These are phyloP conservation scores for Teratosphaeria epicoccoides DNA, from an alignment of 2,329 filamentous ascomycete genomes.

Conservation along the genomic window DNA sequence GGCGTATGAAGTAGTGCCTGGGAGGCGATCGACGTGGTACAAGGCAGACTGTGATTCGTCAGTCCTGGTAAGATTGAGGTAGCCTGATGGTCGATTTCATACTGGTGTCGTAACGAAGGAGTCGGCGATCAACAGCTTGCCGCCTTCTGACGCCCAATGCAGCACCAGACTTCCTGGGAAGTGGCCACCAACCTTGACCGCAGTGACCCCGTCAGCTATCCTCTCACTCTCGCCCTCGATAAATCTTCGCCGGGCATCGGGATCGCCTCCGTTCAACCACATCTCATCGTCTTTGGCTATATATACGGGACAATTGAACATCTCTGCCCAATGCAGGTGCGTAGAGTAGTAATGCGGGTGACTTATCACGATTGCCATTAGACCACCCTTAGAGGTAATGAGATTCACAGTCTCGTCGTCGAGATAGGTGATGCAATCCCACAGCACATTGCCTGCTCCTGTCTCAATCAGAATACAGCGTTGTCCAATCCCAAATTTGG, in stretches of 20 bases:
- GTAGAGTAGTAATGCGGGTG: constrained; percentile 75
- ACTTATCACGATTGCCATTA: constrained; percentile 54
- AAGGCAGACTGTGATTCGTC: constrained; percentile 22
- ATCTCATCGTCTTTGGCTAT: constrained; percentile 51
- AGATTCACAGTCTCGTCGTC: constrained; percentile 51
- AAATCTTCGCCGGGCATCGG: constrained; percentile 33
- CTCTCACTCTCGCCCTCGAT: constrained; percentile 28
- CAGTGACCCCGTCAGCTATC: constrained; percentile 43
- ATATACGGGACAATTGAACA: constrained; percentile 62
- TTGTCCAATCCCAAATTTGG: constrained; percentile 60
- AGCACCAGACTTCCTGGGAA: constrained; percentile 65
- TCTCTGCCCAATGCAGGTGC: constrained; percentile 60
- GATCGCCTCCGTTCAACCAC: constrained; percentile 49
- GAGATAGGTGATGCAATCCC: constrained; percentile 65
- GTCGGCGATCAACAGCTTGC: constrained; percentile 62
- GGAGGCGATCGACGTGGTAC: constrained; percentile 30
- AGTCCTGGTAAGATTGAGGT: no score
- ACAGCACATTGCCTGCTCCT: constrained; percentile 59
- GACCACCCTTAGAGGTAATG: constrained; percentile 52
- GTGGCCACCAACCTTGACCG: constrained; percentile 65
- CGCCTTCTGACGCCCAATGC: constrained; percentile 41
- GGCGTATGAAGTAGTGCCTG: constrained; percentile 44
- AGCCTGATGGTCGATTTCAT: no score
- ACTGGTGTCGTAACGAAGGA: constrained; percentile 61
- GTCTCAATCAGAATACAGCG: constrained; percentile 60